Conservation (phyloP, 495 filamentous ascomycete species). For the Daldinia caldariorum region DNA sequence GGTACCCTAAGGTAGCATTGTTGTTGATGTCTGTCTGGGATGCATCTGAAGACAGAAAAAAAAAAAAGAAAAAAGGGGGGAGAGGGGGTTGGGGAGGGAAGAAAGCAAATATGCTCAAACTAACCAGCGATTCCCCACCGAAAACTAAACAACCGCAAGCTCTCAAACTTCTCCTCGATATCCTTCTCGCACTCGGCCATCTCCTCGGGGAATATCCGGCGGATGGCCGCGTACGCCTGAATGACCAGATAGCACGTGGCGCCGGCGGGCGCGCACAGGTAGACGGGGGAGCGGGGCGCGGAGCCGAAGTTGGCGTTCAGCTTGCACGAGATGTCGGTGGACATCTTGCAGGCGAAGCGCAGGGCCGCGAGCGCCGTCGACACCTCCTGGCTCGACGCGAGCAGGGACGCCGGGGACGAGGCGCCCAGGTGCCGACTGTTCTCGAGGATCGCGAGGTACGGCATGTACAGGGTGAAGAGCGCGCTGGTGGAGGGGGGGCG, state of each 20-base stretch:
- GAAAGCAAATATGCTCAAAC: constrained; percentile 13
- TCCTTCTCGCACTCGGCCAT: constrained; percentile 32
- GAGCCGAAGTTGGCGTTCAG: constrained; percentile 40
- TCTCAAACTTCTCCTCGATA: constrained; percentile 49
- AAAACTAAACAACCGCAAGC: constrained; percentile 45
- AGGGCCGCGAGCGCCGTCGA: constrained; percentile 41
- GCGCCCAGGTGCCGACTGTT: not conserved
- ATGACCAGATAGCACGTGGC: constrained; percentile 46
- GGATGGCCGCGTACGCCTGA: constrained; percentile 33
- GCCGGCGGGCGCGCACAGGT: constrained; percentile 47
- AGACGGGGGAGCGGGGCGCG: constrained; percentile 36
- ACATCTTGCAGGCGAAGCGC: constrained; percentile 50
- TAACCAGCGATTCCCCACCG: constrained; percentile 48
- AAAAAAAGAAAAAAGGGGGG: not conserved
- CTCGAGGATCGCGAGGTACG: constrained; percentile 35
- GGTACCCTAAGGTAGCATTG: no score
- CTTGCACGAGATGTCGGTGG: constrained; percentile 48
- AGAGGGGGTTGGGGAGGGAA: not conserved
- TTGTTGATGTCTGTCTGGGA: no score
- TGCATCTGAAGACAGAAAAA: no score
- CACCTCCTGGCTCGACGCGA: constrained; percentile 33
- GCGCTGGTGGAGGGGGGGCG: constrained; percentile 23
- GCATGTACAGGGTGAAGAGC: constrained; percentile 37
- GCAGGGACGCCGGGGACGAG: not conserved
- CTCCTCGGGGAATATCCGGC: constrained; percentile 44